Evolutionary conservation across 2,329 filamentous ascomycete genomes (phyloP).

Genomic region (Fusarium napiforme): DNA sequence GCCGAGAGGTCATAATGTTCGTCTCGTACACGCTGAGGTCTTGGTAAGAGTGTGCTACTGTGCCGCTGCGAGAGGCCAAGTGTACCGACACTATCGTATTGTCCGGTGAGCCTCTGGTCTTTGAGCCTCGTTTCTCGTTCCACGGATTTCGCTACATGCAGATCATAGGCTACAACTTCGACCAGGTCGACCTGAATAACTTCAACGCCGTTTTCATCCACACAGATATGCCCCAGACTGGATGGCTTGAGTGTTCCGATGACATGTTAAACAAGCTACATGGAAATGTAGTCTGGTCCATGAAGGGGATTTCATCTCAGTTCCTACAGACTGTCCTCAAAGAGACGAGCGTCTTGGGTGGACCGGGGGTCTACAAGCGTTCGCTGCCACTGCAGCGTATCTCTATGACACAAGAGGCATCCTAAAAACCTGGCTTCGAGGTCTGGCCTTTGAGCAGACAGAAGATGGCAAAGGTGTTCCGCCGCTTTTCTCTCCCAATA

Average conservation of each 20-base stretch:
- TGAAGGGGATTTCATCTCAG: neutral
- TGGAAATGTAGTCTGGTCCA: neutral
- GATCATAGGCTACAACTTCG: too few species aligned
- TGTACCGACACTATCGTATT: too few species aligned
- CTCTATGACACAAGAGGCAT: neutral
- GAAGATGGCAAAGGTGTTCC: neutral
- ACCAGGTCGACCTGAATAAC: too few species aligned
- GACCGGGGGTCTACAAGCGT: neutral
- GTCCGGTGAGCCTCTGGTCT: too few species aligned
- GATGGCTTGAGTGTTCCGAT: neutral
- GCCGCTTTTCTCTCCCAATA: neutral
- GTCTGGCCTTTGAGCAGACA: neutral
- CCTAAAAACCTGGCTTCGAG: neutral
- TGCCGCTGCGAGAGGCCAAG: too few species aligned
- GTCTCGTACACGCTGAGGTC: too few species aligned
- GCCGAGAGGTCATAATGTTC: too few species aligned
- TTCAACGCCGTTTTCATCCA: neutral
- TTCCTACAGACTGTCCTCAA: neutral
- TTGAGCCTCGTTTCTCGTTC: too few species aligned
- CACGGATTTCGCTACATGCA: too few species aligned
- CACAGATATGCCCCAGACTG: neutral
- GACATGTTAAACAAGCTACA: neutral
- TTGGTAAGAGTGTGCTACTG: too few species aligned
- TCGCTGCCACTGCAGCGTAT: neutral
- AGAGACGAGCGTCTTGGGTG: neutral